Base-by-base conservation (phyloP, 2,329 filamentous ascomycete species). In the Pyrenophora tritici-repentis region DNA sequence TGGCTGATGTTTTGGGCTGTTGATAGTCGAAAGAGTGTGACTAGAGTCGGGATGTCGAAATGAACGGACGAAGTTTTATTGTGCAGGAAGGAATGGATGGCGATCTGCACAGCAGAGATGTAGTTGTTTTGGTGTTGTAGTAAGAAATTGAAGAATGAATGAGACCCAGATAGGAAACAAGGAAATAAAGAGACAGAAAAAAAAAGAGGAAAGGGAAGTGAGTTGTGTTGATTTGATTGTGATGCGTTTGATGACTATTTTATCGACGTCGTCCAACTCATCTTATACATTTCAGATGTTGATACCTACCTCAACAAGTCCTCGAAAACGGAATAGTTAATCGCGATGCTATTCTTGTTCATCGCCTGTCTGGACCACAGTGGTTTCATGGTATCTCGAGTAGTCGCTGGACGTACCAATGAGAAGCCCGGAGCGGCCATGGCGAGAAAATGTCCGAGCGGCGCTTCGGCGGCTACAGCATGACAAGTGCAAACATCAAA, bases 341-440 rank as follows among this genome's bases (percentile, higher is more conserved):
- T 61, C 6, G 41, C 35, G 50, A 54, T 66, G 59, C 71, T 73
- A 73, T 73, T 73, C 67, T 64, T 70, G 65, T 64, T 47, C 56
- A 37, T 57, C 42, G 59, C 48, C 42, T 55, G 58, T 66, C 59
- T 66, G 63, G 62, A 65, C 58, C 50, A 51, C 37, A 54, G 56
- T 59, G 57, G 71, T 73, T 73, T 72, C 69, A 73, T 58, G 55
- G 50, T 33, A 66, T 68, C 58, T 64, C 56, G 70, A 73, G 69
- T 70, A 73, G 70, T 71, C 71, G 71, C 71, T 68, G 64, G 38
- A 37, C 32, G 40, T 46, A 60, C 71, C 70, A 73, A 73, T 73
- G 45, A 68, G 66, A 60, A 33, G 48, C 40, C 41, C 52, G 59
- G 53, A 67, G 46, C 42, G 62, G 62, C 60, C 55, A 48, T 68